Evolutionary conservation across 2,329 filamentous ascomycete species (phyloP), one percentile per base, ranked within the genome.

Genomic region (Cordyceps javanica): DNA sequence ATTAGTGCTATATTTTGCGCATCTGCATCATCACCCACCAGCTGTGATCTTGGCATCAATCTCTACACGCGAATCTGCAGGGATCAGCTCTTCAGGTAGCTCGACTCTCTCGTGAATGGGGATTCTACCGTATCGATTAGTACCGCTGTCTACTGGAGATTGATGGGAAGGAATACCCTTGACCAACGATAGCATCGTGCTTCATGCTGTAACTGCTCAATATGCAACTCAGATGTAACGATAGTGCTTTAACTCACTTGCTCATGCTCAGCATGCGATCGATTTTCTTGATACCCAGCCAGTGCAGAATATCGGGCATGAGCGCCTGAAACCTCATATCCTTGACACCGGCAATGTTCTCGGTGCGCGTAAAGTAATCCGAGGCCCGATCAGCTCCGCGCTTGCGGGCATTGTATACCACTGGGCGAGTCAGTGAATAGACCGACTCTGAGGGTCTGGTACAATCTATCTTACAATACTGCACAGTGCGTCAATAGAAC

Each of bases 221-320:
- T 23, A 60, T 34, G 16, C 5, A 14, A 4, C 36, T n/a, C 14
- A n/a, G 32, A 13, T 11, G 2, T 13, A 45, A 19, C 19, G 14
- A 4, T 4, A 14, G 8, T 19, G 23, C 21, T 38, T 4, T 14
- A 3, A 77, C 85, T 77, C 69, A 89, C 87, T 97, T 96, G 74
- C 90, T 96, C 94, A 97, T 97, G 76, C 90, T 96, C 66, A 97
- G 78, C 94, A 97, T 99, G 60, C 92, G 83, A 72, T 99, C 94
- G 69, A 99, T 97, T 80, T 97, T 97, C 70, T 89, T 94, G 69
- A 99, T 97, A 61, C 94, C 94, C 30, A 99, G 83, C 94, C 94
- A 97, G 74, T 97, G 94, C 55, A 97, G 81, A 63, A 97, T 96
- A 71, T 96, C 91, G 34, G 94, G 93, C 94, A 97, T 97, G 56